Conservation (phyloP, 73 alveolate genomes). For the Breviolum minutum region DNA sequence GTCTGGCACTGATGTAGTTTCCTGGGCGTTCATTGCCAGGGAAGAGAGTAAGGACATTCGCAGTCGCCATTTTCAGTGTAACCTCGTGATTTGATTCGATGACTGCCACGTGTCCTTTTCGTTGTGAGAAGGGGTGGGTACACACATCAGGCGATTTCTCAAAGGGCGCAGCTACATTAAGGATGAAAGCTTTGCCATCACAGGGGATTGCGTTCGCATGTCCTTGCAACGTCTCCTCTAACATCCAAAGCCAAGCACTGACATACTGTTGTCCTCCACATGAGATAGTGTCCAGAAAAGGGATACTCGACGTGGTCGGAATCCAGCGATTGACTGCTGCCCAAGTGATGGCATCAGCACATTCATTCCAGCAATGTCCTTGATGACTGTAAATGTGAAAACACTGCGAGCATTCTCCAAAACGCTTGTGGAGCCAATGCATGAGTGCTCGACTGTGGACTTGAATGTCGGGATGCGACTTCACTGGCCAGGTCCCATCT, state of each 20-base stretch:
- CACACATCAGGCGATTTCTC: too few relatives aligned
- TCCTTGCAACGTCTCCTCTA: neutral
- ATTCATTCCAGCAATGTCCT: neutral
- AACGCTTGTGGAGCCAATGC: neutral
- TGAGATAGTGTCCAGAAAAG: neutral
- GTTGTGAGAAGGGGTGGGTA: too few relatives aligned
- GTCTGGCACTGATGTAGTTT: neutral
- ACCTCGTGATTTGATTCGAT: too few relatives aligned
- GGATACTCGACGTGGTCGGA: neutral
- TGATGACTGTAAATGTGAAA: neutral
- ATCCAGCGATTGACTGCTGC: too few relatives aligned
- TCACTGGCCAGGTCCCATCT: neutral
- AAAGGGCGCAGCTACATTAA: neutral
- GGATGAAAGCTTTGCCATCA: neutral
- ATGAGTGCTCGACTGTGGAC: too few relatives aligned
- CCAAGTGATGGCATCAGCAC: neutral
- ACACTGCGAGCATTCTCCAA: neutral
- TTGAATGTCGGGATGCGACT: neutral
- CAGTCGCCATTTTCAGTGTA: neutral
- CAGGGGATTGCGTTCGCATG: neutral
- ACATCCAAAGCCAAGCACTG: neutral
- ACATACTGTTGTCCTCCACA: neutral
- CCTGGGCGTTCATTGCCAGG: neutral
- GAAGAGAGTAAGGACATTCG: conserved; percentile 6
- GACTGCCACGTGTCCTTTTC: too few relatives aligned